These are phyloP conservation scores for Coemansia sp. DNA, from an alignment of 192 early-diverging fungal species.

Conservation along the genomic window DNA sequence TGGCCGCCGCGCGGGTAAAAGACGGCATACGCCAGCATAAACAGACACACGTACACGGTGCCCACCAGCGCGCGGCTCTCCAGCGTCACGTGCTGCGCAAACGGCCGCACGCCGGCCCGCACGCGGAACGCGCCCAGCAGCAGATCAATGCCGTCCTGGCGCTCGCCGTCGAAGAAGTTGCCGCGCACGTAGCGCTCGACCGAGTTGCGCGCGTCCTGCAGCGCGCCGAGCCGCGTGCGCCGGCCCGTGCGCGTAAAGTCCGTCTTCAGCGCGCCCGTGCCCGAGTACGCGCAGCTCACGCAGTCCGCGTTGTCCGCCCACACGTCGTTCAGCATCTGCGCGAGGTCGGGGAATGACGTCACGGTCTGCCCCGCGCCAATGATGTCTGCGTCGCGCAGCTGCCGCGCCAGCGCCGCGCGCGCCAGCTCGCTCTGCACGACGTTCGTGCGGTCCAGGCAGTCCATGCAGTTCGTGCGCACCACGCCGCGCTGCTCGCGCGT, in stretches of 20 bases:
- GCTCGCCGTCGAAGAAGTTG: slow-evolving; percentile 90
- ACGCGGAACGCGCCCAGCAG: slow-evolving; percentile 71
- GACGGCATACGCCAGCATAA: slow-evolving; percentile 55
- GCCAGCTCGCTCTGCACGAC: slow-evolving; percentile 95
- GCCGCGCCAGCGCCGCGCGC: slow-evolving; percentile 63
- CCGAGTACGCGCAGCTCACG: slow-evolving; percentile 87
- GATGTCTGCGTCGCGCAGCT: slow-evolving; percentile 70
- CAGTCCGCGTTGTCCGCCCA: slow-evolving; percentile 99
- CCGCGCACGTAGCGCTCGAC: slow-evolving; percentile 87
- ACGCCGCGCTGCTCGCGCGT: slow-evolving; percentile 71
- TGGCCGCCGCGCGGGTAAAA: slow-evolving; percentile 48
- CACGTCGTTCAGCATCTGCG: slow-evolving; percentile 80
- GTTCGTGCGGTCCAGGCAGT: slow-evolving; percentile 99
- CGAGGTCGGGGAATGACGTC: slow-evolving; percentile 63
- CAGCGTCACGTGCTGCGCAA: slow-evolving; percentile 54
- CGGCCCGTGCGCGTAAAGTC: slow-evolving; percentile 96
- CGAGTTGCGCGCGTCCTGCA: slow-evolving; percentile 81
- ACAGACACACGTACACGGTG: slow-evolving; percentile 43
- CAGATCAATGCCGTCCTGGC: slow-evolving; percentile 92
- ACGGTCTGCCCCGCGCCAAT: slow-evolving; percentile 62
- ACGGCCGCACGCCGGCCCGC: slow-evolving; percentile 45
- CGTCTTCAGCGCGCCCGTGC: slow-evolving; percentile 96
- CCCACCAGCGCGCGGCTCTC: slow-evolving; percentile 59
- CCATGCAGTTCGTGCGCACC: slow-evolving; percentile 97
- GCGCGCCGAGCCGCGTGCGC: slow-evolving; percentile 76